Conservation (phyloP, 257 asterid species). For the Solanum piurae region DNA sequence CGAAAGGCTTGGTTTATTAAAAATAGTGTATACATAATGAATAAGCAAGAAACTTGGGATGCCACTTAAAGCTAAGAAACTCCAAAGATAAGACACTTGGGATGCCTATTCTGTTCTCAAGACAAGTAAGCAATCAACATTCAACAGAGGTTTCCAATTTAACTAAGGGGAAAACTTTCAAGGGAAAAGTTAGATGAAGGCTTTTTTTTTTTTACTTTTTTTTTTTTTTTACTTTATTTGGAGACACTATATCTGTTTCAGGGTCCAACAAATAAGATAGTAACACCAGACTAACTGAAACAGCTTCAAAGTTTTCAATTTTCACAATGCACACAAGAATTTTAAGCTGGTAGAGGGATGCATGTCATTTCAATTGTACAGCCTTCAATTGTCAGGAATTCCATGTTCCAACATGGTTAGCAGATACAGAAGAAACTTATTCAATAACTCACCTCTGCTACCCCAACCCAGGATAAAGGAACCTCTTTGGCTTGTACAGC, state of each 20-base stretch:
- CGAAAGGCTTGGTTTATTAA: too few relatives aligned
- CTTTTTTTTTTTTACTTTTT: neutral
- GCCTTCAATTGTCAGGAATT: neutral
- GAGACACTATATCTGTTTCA: neutral
- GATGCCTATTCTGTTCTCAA: neutral
- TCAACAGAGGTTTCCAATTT: neutral
- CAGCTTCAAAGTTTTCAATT: neutral
- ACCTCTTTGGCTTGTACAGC: slow-evolving; percentile 60
- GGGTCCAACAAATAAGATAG: neutral
- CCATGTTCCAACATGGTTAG: neutral
- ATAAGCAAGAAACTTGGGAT: neutral
- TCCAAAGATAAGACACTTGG: neutral
- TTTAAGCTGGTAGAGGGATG: neutral
- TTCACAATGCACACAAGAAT: neutral
- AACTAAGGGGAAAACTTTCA: neutral
- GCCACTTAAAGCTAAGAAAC: neutral
- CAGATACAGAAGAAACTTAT: neutral
- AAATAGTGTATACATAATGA: neutral
- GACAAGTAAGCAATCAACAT: neutral
- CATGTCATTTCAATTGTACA: neutral
- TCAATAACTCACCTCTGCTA: slow-evolving; percentile 72
- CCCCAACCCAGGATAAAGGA: slow-evolving; percentile 61
- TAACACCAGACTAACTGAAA: neutral
- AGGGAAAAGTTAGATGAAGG: neutral
- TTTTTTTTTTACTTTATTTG: neutral